A percentile compares a stretch with the other conserved stretches of the same genome.
These are phyloP conservation scores for Stephania cephalantha DNA, from an alignment of 164 flowering plant genomes.

Conservation along the genomic window DNA sequence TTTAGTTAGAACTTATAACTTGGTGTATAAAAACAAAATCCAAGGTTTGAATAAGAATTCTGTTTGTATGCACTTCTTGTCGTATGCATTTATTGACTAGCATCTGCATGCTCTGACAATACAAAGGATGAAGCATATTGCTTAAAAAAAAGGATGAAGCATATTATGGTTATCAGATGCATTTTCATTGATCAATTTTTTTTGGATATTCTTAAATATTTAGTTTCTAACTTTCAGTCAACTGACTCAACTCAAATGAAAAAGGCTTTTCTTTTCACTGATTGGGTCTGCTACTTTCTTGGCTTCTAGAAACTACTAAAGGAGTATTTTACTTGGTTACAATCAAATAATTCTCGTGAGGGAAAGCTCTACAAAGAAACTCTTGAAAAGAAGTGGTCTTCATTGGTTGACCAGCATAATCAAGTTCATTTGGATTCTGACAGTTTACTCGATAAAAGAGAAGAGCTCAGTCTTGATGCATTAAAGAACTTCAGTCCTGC, in stretches of 20 bases:
- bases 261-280: not conserved
- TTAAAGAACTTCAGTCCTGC: conserved; percentile 55
- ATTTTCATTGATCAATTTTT: not conserved
- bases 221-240: not conserved
- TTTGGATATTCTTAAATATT: too few species aligned
- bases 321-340: conserved; percentile 66
- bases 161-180: not conserved
- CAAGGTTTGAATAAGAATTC: not conserved
- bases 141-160: not conserved
- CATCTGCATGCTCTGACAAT: not conserved
- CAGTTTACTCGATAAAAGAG: conserved; percentile 34
- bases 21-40: not conserved
- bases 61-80: not conserved
- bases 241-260: not conserved
- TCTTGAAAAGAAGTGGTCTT: conserved; percentile 74
- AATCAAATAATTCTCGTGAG: conserved; percentile 54
- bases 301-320: conserved; percentile 54
- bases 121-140: not conserved
- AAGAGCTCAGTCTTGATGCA: conserved; percentile 43
- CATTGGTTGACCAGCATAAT: conserved; percentile 23
- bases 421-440: conserved; percentile 28
- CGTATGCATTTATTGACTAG: not conserved
- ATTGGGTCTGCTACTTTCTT: conserved; percentile 12
- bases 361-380: conserved; percentile 50
- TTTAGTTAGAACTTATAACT: not conserved